phyloP scores from a whole-genome alignment of 495 filamentous ascomycete genomes.

The Aspergillus baeticus region DNA sequence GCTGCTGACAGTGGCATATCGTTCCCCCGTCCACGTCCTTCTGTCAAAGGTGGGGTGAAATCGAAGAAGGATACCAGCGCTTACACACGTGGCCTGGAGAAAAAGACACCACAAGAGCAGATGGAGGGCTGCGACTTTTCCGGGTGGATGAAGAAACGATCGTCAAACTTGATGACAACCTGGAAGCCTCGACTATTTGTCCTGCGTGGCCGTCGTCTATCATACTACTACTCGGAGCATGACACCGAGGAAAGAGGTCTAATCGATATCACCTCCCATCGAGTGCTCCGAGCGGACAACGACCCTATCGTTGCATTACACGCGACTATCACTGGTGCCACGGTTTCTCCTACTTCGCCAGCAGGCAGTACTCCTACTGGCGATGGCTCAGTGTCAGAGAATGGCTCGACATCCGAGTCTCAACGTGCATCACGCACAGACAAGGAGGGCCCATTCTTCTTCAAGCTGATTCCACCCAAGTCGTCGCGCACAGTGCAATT shows the following conservation, averaged over 20 bases:
- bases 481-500: slow-evolving; percentile 88
- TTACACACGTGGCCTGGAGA: slow-evolving; percentile 82
- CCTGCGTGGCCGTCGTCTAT: slow-evolving; percentile 82
- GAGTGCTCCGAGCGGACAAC: slow-evolving; percentile 91
- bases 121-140: slow-evolving; percentile 87
- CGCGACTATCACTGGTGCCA: slow-evolving; percentile 85
- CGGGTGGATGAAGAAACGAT: slow-evolving; percentile 99
- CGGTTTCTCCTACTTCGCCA: slow-evolving; percentile 71
- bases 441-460: slow-evolving; percentile 78
- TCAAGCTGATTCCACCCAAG: slow-evolving; percentile 94
- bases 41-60: slow-evolving; percentile 49
- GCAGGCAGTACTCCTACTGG: slow-evolving; percentile 55
- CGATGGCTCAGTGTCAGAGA: slow-evolving; percentile 35
- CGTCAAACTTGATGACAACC: slow-evolving; percentile 88
- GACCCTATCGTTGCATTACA: slow-evolving; percentile 88
- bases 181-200: slow-evolving; percentile 97
- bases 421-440: slow-evolving; percentile 25
- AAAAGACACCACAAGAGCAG: slow-evolving; percentile 79
- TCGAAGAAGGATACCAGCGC: slow-evolving; percentile 94
- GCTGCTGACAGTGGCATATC: slow-evolving; percentile 54
- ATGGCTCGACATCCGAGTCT: slow-evolving; percentile 27
- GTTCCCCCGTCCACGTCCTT: slow-evolving; percentile 41
- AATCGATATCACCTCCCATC: slow-evolving; percentile 96
- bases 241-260: slow-evolving; percentile 91
- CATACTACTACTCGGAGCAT: slow-evolving; percentile 93